Evolutionary conservation across 2,329 filamentous ascomycete genomes (phyloP).

Genomic region (Zymoseptoria brevis): DNA sequence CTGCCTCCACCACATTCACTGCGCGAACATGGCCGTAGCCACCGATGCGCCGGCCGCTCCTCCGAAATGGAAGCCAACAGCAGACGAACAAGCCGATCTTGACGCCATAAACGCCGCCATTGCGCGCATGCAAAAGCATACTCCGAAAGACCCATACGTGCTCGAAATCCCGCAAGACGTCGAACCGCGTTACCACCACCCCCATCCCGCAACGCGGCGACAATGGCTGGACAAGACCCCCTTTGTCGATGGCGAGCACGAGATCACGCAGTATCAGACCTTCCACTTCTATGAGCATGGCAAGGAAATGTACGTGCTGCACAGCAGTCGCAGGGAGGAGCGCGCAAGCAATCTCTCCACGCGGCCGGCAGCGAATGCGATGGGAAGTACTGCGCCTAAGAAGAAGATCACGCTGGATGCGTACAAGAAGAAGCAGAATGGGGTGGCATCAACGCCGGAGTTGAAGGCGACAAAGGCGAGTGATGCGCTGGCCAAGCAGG

Average conservation of each 20-base stretch:
- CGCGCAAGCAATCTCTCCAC: slow-evolving; percentile 2
- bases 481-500: slow-evolving; percentile 19
- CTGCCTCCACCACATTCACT: background rate
- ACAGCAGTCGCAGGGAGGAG: slow-evolving; percentile 23
- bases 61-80: slow-evolving; percentile 14
- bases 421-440: slow-evolving; percentile 51
- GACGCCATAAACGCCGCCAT: slow-evolving; percentile 34
- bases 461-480: slow-evolving; percentile 8
- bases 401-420: slow-evolving; percentile 56
- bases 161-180: slow-evolving; percentile 40
- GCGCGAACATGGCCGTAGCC: slow-evolving; percentile 11
- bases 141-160: slow-evolving; percentile 40
- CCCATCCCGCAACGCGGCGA: slow-evolving; percentile 31
- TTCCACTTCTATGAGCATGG: slow-evolving; percentile 52
- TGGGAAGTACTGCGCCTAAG: slow-evolving; percentile 36
- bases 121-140: slow-evolving; percentile 36
- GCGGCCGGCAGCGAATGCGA: slow-evolving; percentile 20
- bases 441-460: slow-evolving; percentile 24
- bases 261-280: slow-evolving; percentile 53
- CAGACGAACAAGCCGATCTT: slow-evolving; percentile 28
- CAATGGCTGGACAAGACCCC: slow-evolving; percentile 42
- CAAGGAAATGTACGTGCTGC: slow-evolving; percentile 24
- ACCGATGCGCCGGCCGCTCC: slow-evolving; percentile 7
- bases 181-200: slow-evolving; percentile 35
- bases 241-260: slow-evolving; percentile 48